Evolutionary conservation across 306 rosid species (phyloP), one percentile per base, ranked within the genome.

Genomic region (Astragalus membranaceus): DNA sequence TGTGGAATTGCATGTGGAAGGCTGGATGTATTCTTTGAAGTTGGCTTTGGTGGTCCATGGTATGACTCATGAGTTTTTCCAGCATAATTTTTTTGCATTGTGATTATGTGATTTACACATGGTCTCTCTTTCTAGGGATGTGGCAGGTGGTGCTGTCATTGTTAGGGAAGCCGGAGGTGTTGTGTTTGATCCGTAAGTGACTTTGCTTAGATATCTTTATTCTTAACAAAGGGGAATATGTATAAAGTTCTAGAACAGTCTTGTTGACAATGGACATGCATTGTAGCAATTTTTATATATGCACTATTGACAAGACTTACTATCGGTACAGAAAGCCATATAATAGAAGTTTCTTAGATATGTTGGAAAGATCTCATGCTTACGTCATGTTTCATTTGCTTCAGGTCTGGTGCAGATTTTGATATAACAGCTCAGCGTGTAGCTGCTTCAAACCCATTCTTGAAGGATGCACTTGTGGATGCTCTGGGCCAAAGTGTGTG

Each of bases 1-100:
- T 95, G 99, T 86, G 99, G 96, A 74, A 59, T 95, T 49, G 99
- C 99, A 47, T 87, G 97, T 66, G 97, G 99, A 82, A 91, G 99
- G 83, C 76, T 95, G 35, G 97, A 95, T 81, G 75, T 86, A 30
- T 91, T 84, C 76, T 95, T 67, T 63, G 91, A 86, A 81, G 15
- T 61, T 5, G 90, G 91, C 77, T 95, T 84, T 49, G 99, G 99
- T 58, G 99, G 97, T 77, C 88, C 96, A 64, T 95, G 99, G 99
- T 95, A 91, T 63, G 23, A 20, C 23, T 20, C 1, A 20, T 20
- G 87, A 69, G 13, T 44, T 61, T 81, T 67, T 67, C 69, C 51
- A 67, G 43, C 56, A 37, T 54, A 13, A 54, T 50, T 49, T 50
- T 63, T 48, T 10, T 42, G 4, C 51, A 33, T 16, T 76, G 23